Percentiles rank a stretch among this genome's conserved stretches.
Evolutionary conservation across 208 protist species (phyloP).

Genomic region (Trichomonas gallinae): DNA sequence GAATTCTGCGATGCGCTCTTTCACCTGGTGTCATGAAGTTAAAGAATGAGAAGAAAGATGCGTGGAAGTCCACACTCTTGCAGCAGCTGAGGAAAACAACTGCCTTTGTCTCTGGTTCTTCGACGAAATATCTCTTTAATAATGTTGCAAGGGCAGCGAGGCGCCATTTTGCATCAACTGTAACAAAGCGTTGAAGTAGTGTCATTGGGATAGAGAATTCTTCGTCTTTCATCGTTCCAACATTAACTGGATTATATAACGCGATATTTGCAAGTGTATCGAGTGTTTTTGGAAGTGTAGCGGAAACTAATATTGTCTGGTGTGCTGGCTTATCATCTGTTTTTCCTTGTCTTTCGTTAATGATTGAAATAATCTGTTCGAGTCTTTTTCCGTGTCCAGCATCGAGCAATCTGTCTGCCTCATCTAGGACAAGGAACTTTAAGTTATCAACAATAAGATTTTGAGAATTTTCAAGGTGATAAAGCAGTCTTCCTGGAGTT

Average conservation of each 20-base stretch:
- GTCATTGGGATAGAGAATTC: neutral
- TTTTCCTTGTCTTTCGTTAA: neutral
- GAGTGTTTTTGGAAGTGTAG: neutral
- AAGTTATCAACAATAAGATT: neutral
- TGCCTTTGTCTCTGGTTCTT: neutral
- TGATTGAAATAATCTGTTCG: neutral
- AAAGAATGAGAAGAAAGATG: neutral
- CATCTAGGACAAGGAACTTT: conserved; percentile 36
- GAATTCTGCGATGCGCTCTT: neutral
- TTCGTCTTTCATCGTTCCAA: neutral
- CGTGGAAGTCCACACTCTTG: neutral
- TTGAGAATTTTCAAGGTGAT: conserved; percentile 27
- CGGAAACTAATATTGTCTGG: neutral
- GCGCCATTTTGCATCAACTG: neutral
- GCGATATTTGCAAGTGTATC: neutral
- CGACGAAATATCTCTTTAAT: neutral
- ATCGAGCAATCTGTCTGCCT: conserved; percentile 38
- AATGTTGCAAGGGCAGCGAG: neutral
- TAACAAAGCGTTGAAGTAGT: neutral
- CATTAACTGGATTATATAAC: neutral
- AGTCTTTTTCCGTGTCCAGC: conserved; percentile 36
- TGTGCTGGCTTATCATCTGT: neutral
- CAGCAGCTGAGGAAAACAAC: conserved; percentile 8
- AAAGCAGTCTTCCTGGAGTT: conserved; percentile 27
- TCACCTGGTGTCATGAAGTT: neutral